Evolutionary conservation across 2,329 filamentous ascomycete species (phyloP).

Genomic region (Diaporthe ampelina): DNA sequence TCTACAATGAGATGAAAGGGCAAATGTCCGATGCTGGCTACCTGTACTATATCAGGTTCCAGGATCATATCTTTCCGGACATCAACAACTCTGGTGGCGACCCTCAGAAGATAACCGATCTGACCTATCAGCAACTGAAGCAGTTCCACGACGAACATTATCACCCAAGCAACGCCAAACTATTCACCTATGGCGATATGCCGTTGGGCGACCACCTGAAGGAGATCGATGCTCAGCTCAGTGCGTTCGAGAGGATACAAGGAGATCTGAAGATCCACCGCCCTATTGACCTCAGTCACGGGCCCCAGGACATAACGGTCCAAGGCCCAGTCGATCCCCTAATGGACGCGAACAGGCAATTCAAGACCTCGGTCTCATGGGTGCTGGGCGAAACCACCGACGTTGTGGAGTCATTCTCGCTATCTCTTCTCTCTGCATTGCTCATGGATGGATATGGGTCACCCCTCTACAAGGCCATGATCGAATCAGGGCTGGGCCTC

Average conservation of each 20-base stretch:
- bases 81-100: conserved; percentile 98
- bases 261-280: conserved; percentile 81
- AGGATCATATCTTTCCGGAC: conserved; percentile 92
- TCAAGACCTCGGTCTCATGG: conserved; percentile 96
- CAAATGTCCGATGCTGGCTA: conserved; percentile 99
- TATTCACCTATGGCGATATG: conserved; percentile 96
- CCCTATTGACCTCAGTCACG: conserved; percentile 78
- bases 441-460: conserved; percentile 96
- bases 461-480: conserved; percentile 88
- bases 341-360: conserved; percentile 87
- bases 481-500: conserved; percentile 90
- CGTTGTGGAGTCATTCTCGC: conserved; percentile 88
- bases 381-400: conserved; percentile 86
- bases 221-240: conserved; percentile 82
- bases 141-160: conserved; percentile 94
- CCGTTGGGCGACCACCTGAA: conserved; percentile 84
- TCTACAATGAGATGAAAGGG: conserved; percentile 99
- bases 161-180: conserved; percentile 96
- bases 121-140: conserved; percentile 91
- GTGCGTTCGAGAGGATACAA: conserved; percentile 78
- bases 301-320: conserved; percentile 78
- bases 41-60: conserved; percentile 94
- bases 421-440: conserved; percentile 85
- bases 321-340: conserved; percentile 89
- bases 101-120: conserved; percentile 93